Percentiles rank a stretch among this genome's conserved stretches.
Conservation (phyloP, 768 basidiomycete genomes). For the Mycena chlorophos region DNA sequence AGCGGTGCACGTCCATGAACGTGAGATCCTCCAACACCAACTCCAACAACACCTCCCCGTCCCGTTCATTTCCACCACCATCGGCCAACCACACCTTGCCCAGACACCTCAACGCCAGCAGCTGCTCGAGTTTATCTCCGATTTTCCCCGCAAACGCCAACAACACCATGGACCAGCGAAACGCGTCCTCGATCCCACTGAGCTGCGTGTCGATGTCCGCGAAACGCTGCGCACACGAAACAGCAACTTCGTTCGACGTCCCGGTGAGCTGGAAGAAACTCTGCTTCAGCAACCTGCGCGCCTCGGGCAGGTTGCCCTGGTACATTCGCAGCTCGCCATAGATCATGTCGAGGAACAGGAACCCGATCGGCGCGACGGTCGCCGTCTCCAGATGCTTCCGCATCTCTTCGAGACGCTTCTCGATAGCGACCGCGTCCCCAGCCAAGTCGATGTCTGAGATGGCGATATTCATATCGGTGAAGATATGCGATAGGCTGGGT, state of each 20-base stretch:
- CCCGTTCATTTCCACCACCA: neutral
- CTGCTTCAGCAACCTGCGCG: neutral
- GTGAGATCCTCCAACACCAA: neutral
- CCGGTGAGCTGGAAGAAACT: neutral
- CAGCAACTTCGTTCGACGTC: neutral
- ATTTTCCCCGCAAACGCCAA: neutral
- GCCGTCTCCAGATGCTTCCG: neutral
- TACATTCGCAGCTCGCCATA: neutral
- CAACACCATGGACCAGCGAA: neutral
- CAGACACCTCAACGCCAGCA: constrained; percentile 3
- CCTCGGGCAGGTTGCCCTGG: neutral
- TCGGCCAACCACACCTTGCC: neutral
- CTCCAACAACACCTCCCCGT: neutral
- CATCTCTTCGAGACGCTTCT: neutral
- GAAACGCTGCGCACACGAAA: constrained; percentile 1
- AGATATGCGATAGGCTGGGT: neutral
- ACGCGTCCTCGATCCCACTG: neutral
- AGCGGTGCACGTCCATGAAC: neutral
- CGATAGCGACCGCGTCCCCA: neutral
- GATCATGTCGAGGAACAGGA: constrained; percentile 1
- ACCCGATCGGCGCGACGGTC: neutral
- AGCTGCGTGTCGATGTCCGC: neutral
- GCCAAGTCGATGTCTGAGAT: neutral
- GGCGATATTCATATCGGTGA: constrained; percentile 5
- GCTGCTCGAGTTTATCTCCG: neutral